A percentile compares a stretch with the other conserved stretches of the same genome.
phyloP scores from a whole-genome alignment of 208 protist species.

The Trypanosoma rangeli region DNA sequence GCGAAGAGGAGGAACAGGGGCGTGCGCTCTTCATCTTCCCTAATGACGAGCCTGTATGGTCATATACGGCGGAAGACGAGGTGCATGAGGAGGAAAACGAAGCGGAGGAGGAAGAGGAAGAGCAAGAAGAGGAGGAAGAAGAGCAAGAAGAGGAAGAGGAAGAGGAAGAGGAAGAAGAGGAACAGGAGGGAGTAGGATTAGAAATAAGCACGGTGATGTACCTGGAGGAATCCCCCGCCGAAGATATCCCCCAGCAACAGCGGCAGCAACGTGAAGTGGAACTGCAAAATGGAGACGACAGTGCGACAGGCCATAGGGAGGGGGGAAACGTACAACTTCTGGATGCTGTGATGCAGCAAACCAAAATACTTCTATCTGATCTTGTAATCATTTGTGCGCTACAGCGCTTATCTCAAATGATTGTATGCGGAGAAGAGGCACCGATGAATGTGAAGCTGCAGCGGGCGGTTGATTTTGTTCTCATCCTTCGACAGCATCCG shows the following conservation, averaged over 20 bases:
- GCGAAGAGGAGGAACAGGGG: background rate
- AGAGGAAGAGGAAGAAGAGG: constrained; percentile 22
- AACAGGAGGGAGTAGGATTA: too few relatives aligned
- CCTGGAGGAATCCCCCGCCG: background rate
- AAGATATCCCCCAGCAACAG: background rate
- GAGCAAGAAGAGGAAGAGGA: constrained; percentile 8
- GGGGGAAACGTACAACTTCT: background rate
- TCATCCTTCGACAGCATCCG: constrained; percentile 19
- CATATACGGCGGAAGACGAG: constrained; percentile 11
- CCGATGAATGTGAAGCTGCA: constrained; percentile 3
- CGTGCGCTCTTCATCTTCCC: background rate
- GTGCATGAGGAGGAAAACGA: constrained; percentile 16
- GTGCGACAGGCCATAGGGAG: background rate
- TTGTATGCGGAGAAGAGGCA: background rate
- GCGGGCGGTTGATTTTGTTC: constrained; percentile 15
- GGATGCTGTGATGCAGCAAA: constrained; percentile 3
- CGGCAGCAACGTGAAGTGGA: constrained; percentile 11
- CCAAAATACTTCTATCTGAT: constrained; percentile 29
- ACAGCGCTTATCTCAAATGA: constrained; percentile 38
- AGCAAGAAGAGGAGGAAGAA: background rate
- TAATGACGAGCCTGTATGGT: background rate
- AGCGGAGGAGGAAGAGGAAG: constrained; percentile 4
- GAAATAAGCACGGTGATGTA: background rate
- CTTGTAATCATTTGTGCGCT: constrained; percentile 38
- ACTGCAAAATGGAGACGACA: constrained; percentile 8